phyloP scores from a whole-genome alignment of 2,329 filamentous ascomycete genomes.

The Albophoma yamanashiensis region DNA sequence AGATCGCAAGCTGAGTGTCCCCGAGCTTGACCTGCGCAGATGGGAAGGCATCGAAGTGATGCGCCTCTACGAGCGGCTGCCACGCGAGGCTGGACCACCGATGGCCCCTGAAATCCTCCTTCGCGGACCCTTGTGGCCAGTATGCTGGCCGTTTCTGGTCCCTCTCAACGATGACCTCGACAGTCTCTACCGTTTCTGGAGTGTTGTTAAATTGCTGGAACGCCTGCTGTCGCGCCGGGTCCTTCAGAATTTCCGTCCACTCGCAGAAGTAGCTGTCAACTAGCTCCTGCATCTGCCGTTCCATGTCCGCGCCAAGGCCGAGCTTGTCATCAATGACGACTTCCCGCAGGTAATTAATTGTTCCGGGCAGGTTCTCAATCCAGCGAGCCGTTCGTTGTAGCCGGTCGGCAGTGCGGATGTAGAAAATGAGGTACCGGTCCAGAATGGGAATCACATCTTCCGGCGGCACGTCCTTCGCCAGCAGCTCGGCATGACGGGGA shows the following conservation, averaged over 20 bases:
- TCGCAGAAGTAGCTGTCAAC: slow-evolving; percentile 83
- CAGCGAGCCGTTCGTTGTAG: slow-evolving; percentile 82
- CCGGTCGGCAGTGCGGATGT: slow-evolving; percentile 85
- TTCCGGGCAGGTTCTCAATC: slow-evolving; percentile 75
- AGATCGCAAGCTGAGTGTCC: slow-evolving; percentile 81
- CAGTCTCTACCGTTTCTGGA: slow-evolving; percentile 42
- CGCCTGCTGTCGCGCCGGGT: slow-evolving; percentile 49
- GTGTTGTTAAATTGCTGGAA: slow-evolving; percentile 86
- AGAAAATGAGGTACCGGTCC: slow-evolving; percentile 86
- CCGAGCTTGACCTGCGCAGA: slow-evolving; percentile 73
- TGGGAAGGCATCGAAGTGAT: slow-evolving; percentile 55
- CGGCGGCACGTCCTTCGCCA: slow-evolving; percentile 77
- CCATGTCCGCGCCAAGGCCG: slow-evolving; percentile 73
- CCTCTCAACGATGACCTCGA: slow-evolving; percentile 64
- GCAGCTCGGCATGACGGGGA: slow-evolving; percentile 68
- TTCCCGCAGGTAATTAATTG: slow-evolving; percentile 70
- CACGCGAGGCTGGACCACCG: slow-evolving; percentile 54
- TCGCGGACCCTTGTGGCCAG: slow-evolving; percentile 58
- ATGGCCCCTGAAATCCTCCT: slow-evolving; percentile 17
- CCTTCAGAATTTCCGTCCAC: slow-evolving; percentile 73
- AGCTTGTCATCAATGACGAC: slow-evolving; percentile 80
- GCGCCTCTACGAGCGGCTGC: slow-evolving; percentile 67
- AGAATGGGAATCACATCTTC: slow-evolving; percentile 74
- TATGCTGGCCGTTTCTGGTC: slow-evolving; percentile 63
- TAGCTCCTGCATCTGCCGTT: slow-evolving; percentile 78